phyloP scores from a whole-genome alignment of 2,329 filamentous ascomycete genomes.

The Sclerotinia borealis region DNA sequence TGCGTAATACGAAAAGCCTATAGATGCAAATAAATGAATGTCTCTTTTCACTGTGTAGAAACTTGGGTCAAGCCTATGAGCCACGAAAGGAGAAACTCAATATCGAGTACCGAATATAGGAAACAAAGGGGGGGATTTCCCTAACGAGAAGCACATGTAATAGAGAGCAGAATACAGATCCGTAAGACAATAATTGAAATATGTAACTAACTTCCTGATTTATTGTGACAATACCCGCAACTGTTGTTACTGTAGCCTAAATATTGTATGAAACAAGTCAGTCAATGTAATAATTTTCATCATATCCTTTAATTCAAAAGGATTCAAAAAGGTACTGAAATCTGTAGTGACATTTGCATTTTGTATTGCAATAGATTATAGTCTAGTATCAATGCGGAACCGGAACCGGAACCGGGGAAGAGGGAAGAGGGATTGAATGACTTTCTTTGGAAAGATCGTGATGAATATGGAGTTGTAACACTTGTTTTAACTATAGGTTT shows the following conservation, averaged over 20 bases:
- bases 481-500: not conserved
- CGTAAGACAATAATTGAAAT: not conserved
- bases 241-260: constrained; percentile 29
- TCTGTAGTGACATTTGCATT: constrained; percentile 1
- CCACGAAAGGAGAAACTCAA: not conserved
- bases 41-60: not conserved
- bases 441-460: not conserved
- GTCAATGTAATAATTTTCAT: not conserved
- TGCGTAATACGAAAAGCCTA: constrained; percentile 67
- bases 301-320: not conserved
- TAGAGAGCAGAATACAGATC: not conserved
- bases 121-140: not conserved
- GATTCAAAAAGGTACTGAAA: not conserved
- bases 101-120: not conserved
- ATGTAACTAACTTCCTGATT: constrained; percentile 29
- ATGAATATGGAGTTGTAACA: not conserved
- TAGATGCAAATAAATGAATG: not conserved
- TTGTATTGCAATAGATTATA: not conserved
- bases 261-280: constrained; percentile 3
- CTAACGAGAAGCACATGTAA: not conserved
- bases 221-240: constrained; percentile 30
- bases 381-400: not conserved
- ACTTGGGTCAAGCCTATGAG: not conserved
- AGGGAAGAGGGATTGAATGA: not conserved
- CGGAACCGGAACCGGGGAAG: too few relatives aligned